Percentiles rank a stretch among this genome's conserved stretches.
phyloP scores from a whole-genome alignment of 73 alveolate genomes.

The Tetrahymena borealis region DNA sequence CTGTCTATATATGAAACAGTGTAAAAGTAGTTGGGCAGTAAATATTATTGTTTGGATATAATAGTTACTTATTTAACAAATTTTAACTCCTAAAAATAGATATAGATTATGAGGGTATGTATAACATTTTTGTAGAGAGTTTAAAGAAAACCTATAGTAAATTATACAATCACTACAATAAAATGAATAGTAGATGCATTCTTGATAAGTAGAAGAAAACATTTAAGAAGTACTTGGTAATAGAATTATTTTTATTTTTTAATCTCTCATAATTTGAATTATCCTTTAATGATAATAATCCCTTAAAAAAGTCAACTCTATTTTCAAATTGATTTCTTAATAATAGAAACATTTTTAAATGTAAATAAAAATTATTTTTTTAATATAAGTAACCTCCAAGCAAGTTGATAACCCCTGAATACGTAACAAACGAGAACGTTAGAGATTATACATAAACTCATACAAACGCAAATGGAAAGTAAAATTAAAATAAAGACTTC shows the following conservation, averaged over 20 bases:
- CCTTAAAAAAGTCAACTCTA: too few relatives aligned
- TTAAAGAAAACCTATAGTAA: conserved; percentile 21
- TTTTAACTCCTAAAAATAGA: too few relatives aligned
- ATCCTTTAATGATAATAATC: too few relatives aligned
- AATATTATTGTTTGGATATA: too few relatives aligned
- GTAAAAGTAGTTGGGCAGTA: conserved; percentile 17
- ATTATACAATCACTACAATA: conserved; percentile 22
- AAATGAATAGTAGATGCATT: conserved; percentile 29
- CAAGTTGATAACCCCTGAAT: conserved; percentile 38
- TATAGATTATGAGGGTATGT: conserved; percentile 35
- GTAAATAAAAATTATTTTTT: background rate
- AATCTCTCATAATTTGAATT: too few relatives aligned
- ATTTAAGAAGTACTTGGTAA: conserved; percentile 26
- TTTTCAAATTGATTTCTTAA: too few relatives aligned
- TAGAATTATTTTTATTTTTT: background rate
- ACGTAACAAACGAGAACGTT: conserved; percentile 25
- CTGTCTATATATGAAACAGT: conserved; percentile 34
- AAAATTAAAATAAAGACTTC: conserved; percentile 14
- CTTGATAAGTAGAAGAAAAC: conserved; percentile 32
- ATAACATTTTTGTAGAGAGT: conserved; percentile 21
- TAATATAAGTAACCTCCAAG: conserved; percentile 18
- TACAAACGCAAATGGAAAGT: conserved; percentile 2
- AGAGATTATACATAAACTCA: background rate
- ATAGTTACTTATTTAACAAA: too few relatives aligned
- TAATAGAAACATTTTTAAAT: too few relatives aligned